Conservation (phyloP, 805 yeast genomes). For the Pichia insulana region DNA sequence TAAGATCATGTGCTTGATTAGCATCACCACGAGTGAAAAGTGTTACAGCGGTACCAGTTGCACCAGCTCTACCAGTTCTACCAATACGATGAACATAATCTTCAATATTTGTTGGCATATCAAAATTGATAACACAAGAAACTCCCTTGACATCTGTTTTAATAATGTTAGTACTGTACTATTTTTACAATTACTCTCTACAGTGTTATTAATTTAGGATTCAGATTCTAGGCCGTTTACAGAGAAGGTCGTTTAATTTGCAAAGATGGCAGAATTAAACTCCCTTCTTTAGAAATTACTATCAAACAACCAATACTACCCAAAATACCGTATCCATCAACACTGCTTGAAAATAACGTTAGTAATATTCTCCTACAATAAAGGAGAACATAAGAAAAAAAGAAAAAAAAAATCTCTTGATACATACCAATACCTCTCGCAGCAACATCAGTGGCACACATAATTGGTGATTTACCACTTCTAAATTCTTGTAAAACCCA, state of each 20-base stretch:
- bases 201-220: too few relatives aligned
- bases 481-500: slow-evolving; percentile 95
- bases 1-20: slow-evolving; percentile 81
- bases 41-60: slow-evolving; percentile 89
- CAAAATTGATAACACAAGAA: slow-evolving; percentile 85
- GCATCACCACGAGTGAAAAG: slow-evolving; percentile 85
- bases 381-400: slow-evolving; percentile 7
- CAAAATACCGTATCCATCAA: slow-evolving; percentile 1
- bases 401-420: slow-evolving; percentile 16
- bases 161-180: slow-evolving; percentile 12
- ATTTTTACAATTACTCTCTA: slow-evolving; percentile 1
- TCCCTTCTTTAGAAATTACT: too few relatives aligned
- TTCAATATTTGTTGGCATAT: slow-evolving; percentile 97
- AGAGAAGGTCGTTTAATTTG: too few relatives aligned
- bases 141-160: slow-evolving; percentile 93
- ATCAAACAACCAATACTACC: too few relatives aligned
- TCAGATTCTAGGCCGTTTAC: too few relatives aligned
- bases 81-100: slow-evolving; percentile 98
- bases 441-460: slow-evolving; percentile 99
- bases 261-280: too few relatives aligned
- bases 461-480: slow-evolving; percentile 85
- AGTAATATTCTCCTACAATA: background rate
- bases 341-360: background rate
- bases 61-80: slow-evolving; percentile 99
- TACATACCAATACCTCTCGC: slow-evolving; percentile 99